Evolutionary conservation across 2,329 filamentous ascomycete genomes (phyloP), one percentile per base, ranked within the genome.

Genomic region (Neofusicoccum kwambonambiense): DNA sequence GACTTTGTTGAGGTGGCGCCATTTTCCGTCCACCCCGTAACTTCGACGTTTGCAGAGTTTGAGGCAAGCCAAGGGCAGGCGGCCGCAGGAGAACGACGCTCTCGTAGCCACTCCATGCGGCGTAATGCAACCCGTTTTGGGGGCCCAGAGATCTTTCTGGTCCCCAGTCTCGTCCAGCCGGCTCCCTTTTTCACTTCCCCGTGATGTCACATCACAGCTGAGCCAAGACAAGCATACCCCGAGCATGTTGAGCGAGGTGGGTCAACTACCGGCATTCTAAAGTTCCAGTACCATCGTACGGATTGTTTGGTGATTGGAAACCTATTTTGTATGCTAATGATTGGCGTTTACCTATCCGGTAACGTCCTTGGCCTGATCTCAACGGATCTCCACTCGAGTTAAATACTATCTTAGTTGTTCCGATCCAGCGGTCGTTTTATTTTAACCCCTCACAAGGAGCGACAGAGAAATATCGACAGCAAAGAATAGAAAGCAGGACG

Each of bases 401-500:
- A 35, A 60, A 22, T 35, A 60, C 42, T 47, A 37, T 60, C 56
- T 42, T 47, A 35, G 11, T 8, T 37, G n/a, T 19, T 47, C 56
- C 56, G 56, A 34, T 60, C 56, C 56, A 60, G 56, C 56, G 56
- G 56, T 47, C 22, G 50, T 37, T 54, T 37, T n/a, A 34, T 58
- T 58, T 45, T n/a, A 22, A 9, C 31, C 42, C n/a, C 42, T 47
- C 27, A 44, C 4, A n/a, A 45, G 11, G 42, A 39, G 42, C 7
- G 3, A 19, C 22, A 47, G 4, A 15, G 31, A 34, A 60, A 35
- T 60, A 60, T 60, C 8, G 17, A 60, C 56, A 60, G 50, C 47
- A 60, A 17, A 47, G 41, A 60, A 60, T 47, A 17, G 56, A 60
- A 60, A 22, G 56, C 56, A 60, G 31, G 56, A 47, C 56, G 56